Evolutionary conservation across 2,329 filamentous ascomycete genomes (phyloP).

Genomic region (Ramichloridium luteum): DNA sequence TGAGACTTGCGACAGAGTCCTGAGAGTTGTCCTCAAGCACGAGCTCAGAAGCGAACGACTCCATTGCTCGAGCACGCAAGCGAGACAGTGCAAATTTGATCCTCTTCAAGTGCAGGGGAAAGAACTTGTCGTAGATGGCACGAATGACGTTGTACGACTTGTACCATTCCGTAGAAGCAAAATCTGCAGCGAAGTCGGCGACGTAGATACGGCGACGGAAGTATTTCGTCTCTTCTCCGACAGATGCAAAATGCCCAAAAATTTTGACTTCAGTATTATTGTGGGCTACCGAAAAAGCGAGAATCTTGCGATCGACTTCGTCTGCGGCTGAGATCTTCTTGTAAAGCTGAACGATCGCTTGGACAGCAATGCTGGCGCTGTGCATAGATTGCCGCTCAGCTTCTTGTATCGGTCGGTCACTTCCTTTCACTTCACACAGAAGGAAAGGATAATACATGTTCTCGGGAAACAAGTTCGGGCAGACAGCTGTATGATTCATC

Average conservation of each 20-base stretch:
- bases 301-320: constrained; percentile 6
- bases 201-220: constrained; percentile 2
- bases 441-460: constrained; percentile 11
- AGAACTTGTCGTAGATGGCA: constrained; percentile 5
- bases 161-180: constrained; percentile 2
- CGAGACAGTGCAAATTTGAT: constrained; percentile 2
- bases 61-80: not conserved
- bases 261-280: constrained; percentile 3
- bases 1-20: not conserved
- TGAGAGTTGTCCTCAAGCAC: constrained; percentile 2
- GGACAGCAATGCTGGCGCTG: constrained; percentile 9
- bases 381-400: constrained; percentile 12
- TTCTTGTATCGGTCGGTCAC: constrained; percentile 7
- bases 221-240: not conserved
- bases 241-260: constrained; percentile 3
- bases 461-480: constrained; percentile 6
- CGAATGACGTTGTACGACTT: constrained; percentile 4
- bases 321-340: constrained; percentile 3
- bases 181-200: constrained; percentile 1
- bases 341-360: constrained; percentile 9
- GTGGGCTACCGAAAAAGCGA: constrained; percentile 9
- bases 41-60: constrained; percentile 4
- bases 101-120: constrained; percentile 2
- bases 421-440: constrained; percentile 11
- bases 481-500: constrained; percentile 4